Base-by-base conservation (phyloP, 352 stramenopile species). In the Phytophthora meadii region DNA sequence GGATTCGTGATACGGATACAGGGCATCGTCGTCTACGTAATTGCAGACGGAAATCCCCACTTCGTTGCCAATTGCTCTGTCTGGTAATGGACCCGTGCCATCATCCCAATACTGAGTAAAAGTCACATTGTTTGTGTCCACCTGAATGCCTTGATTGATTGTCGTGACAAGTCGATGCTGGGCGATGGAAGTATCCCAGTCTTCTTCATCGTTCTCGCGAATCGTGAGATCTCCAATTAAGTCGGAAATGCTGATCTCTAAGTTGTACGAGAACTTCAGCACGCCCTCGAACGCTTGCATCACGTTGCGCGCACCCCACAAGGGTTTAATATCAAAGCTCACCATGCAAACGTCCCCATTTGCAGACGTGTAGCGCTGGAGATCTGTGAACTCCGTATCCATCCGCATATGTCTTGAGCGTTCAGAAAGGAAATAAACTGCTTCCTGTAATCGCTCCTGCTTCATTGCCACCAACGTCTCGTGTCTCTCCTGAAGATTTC, bases 251-350 rank as follows among this genome's bases (percentile, higher is more conserved):
- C 57, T 73, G 58, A 82, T 75, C 60, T 82, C 74, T 37, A 87
- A 30, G 40, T 87, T 84, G 32, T 75, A 73, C 27, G 68, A 62
- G 41, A 82, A 87, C 51, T 81, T 68, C 9, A 76, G 55, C 41
- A 81, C 65, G 5, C 62, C 68, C 34, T 84, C 70, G 42, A 81
- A 82, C 2, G 75, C 70, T 52, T 79, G 70, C 32, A 64, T 68
- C 24, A 82, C 73, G 25, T 50, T 61, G 12, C 28, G 54, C 4
- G 72, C 41, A 0, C 39, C 49, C 5, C 37, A 40, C 42, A 88
- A 63, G 17, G 79, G 76, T n/a, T 73, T 83, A 19, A 85, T 70
- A 56, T 88, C 79, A 41, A 84, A 85, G 32, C 71, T 61, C 17
- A 70, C 42, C 17, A 72, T 39, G 45, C 55, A 74, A 22, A 75